phyloP scores from a whole-genome alignment of 495 filamentous ascomycete species.

The Aspergillus wentii region DNA sequence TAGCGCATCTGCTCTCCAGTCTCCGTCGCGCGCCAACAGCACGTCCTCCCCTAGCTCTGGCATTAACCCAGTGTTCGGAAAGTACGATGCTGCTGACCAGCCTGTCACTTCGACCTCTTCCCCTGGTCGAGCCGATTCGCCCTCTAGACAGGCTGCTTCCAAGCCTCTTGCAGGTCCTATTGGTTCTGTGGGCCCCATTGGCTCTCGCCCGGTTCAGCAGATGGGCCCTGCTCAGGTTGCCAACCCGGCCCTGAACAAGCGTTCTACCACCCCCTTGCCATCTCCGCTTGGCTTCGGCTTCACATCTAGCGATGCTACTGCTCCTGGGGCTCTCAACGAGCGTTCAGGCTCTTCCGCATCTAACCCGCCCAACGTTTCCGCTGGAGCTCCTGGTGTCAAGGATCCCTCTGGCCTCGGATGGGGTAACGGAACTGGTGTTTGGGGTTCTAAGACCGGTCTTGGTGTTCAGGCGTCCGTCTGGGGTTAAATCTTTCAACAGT shows the following conservation, averaged over 20 bases:
- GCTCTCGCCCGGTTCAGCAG: constrained; percentile 69
- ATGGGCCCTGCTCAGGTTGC: constrained; percentile 39
- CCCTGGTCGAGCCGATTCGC: constrained; percentile 82
- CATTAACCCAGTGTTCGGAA: constrained; percentile 53
- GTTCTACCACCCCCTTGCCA: constrained; percentile 82
- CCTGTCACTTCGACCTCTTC: constrained; percentile 86
- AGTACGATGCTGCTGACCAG: constrained; percentile 64
- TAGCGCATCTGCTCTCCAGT: constrained; percentile 46
- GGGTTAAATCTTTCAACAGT: constrained; percentile 61
- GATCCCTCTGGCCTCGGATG: constrained; percentile 57
- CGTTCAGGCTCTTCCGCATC: constrained; percentile 58
- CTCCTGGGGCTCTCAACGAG: constrained; percentile 42
- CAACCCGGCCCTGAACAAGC: constrained; percentile 74
- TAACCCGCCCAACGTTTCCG: constrained; percentile 38
- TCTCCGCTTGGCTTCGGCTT: constrained; percentile 80
- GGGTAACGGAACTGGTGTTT: constrained; percentile 67
- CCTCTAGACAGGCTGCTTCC: constrained; percentile 57
- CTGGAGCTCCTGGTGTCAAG: constrained; percentile 28
- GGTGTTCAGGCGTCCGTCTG: constrained; percentile 74
- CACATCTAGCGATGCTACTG: constrained; percentile 47
- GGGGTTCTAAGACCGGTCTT: constrained; percentile 67
- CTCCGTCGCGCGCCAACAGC: constrained; percentile 78
- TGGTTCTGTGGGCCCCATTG: constrained; percentile 82
- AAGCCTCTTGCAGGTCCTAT: constrained; percentile 52
- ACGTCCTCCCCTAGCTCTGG: constrained; percentile 70